Base-by-base conservation (phyloP, 2,329 filamentous ascomycete species). In the Tolypocladium paradoxum region DNA sequence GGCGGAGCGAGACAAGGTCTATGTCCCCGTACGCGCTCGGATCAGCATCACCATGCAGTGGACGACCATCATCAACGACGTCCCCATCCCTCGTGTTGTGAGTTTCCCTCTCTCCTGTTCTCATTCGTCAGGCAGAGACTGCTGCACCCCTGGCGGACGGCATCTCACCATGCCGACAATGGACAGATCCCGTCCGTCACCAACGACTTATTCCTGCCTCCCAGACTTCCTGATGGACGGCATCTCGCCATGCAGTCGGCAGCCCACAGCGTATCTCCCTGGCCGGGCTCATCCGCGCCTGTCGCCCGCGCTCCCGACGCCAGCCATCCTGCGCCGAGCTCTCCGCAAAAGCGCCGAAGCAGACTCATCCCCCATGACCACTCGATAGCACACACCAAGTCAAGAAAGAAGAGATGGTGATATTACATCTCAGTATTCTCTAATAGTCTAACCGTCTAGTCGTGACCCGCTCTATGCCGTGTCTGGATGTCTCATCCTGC, bases 1-100 rank as follows among this genome's bases (percentile, higher is more conserved):
- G 69, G 27, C 62, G 64, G 50, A 68, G 66, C 55, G 62, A 68
- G 49, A 55, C 57, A 29, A 62, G 59, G 53, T 58, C 60, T 50
- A 63, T 68, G 5, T 37, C 49, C 6, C 29, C 49, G 14, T 20
- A 14, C 22, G 27, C 29, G 33, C n/a, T n/a, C n/a, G n/a, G n/a
- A n/a, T n/a, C n/a, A n/a, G n/a, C n/a, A n/a, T n/a, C n/a, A n/a
- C n/a, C n/a, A n/a, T n/a, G n/a, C n/a, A n/a, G n/a, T n/a, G n/a
- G n/a, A n/a, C n/a, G n/a, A n/a, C n/a, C n/a, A n/a, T n/a, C n/a
- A n/a, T n/a, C n/a, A n/a, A n/a, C n/a, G n/a, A n/a, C n/a, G n/a
- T n/a, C n/a, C n/a, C n/a, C n/a, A n/a, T n/a, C n/a, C n/a, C n/a
- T n/a, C n/a, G n/a, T n/a, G n/a, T n/a, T n/a, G n/a, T n/a, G n/a